Percentiles rank a stretch among this genome's conserved stretches.
Evolutionary conservation across 1,284 basidiomycete genomes (phyloP).

Genomic region (Marasmius tenuissimus): DNA sequence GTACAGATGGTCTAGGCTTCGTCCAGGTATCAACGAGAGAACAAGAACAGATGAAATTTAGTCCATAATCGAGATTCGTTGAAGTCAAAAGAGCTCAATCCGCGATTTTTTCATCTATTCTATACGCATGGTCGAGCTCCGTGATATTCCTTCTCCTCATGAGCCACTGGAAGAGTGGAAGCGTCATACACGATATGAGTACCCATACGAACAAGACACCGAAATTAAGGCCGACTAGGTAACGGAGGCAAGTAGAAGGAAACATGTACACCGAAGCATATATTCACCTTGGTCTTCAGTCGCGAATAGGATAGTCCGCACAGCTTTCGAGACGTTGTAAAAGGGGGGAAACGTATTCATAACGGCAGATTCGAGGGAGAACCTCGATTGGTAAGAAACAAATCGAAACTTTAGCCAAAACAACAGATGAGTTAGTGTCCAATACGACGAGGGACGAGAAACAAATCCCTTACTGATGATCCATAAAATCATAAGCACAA

Average conservation of each 20-base stretch:
- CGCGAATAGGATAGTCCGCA: conserved; percentile 67
- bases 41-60: too few relatives aligned
- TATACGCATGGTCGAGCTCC: conserved; percentile 5
- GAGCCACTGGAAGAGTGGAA: conserved; percentile 48
- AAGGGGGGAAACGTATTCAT: conserved; percentile 75
- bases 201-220: conserved; percentile 59
- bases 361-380: conserved; percentile 64
- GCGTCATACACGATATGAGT: conserved; percentile 48
- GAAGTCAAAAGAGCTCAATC: too few relatives aligned
- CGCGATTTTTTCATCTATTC: conserved; percentile 6
- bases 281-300: conserved; percentile 59
- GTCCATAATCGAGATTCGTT: too few relatives aligned
- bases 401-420: conserved; percentile 58
- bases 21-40: too few relatives aligned
- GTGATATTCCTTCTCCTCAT: conserved; percentile 28
- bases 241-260: conserved; percentile 1
- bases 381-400: conserved; percentile 64
- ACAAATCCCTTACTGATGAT: conserved; percentile 53
- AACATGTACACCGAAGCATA: not conserved
- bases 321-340: conserved; percentile 63
- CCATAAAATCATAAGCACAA: conserved; percentile 61
- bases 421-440: not conserved
- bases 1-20: too few relatives aligned
- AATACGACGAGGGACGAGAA: conserved; percentile 17
- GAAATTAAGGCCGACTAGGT: conserved; percentile 57